phyloP scores from a whole-genome alignment of 768 basidiomycete species.

The Rossbeevera mucosa region DNA sequence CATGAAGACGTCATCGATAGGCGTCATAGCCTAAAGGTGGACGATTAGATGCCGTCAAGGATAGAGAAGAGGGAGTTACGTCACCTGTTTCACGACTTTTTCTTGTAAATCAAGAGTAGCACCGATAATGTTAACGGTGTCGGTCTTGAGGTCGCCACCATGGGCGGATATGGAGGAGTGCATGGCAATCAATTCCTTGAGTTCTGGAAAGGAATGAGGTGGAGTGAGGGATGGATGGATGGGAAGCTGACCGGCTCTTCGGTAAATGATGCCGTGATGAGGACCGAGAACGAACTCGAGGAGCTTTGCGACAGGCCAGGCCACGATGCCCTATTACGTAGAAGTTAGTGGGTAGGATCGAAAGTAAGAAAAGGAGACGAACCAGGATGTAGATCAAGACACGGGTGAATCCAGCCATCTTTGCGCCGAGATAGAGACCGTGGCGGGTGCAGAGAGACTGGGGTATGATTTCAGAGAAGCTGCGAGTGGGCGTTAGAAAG shows the following conservation, averaged over 20 bases:
- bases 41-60: not conserved
- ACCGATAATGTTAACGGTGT: conserved; percentile 87
- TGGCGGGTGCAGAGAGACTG: conserved; percentile 90
- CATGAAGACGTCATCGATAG: conserved; percentile 80
- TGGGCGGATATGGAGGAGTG: conserved; percentile 68
- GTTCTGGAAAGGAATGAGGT: conserved; percentile 38
- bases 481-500: conserved; percentile 27
- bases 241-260: conserved; percentile 52
- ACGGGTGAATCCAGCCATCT: conserved; percentile 71
- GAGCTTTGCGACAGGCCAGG: conserved; percentile 85
- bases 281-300: conserved; percentile 73
- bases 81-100: conserved; percentile 69
- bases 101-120: conserved; percentile 86
- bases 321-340: conserved; percentile 53
- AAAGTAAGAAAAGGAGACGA: not conserved
- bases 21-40: conserved; percentile 65
- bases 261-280: conserved; percentile 89
- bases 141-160: conserved; percentile 81
- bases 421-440: conserved; percentile 84
- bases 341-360: not conserved
- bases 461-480: conserved; percentile 89
- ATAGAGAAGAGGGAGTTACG: not conserved
- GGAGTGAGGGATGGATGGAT: not conserved
- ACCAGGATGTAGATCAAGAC: conserved; percentile 68
- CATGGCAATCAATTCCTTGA: conserved; percentile 89